Conservation (phyloP, 352 stramenopile species). For the Phytophthora sojae region DNA sequence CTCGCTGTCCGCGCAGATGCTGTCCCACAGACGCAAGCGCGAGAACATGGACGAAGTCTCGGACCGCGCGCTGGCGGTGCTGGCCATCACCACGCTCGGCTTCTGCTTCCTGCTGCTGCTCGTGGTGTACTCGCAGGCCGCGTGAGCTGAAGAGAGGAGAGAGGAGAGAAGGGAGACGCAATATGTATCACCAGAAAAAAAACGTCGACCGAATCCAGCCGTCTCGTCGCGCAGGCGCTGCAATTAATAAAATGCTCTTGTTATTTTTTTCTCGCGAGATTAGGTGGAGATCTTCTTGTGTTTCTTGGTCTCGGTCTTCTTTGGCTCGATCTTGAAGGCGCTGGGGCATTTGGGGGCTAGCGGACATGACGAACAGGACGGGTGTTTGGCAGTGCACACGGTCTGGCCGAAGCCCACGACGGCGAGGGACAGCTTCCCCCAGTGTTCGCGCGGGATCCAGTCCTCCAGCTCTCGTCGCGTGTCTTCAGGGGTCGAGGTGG, state of each 20-base stretch:
- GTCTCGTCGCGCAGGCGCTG: neutral
- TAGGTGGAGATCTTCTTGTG: neutral
- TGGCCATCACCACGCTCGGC: conserved; percentile 43
- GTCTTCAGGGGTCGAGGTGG: conserved; percentile 38
- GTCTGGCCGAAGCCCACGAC: conserved; percentile 83
- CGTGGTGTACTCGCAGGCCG: conserved; percentile 39
- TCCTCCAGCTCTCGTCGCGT: conserved; percentile 63
- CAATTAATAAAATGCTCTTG: conserved; percentile 26
- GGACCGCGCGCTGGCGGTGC: conserved; percentile 44
- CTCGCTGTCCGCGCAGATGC: conserved; percentile 33
- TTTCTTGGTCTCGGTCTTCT: conserved; percentile 20
- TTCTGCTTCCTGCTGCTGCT: conserved; percentile 45
- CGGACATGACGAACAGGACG: conserved; percentile 65
- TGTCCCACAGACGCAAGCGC: conserved; percentile 20
- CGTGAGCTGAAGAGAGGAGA: conserved; percentile 14
- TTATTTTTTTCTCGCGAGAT: conserved; percentile 3
- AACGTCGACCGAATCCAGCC: neutral
- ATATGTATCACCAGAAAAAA: conserved; percentile 19
- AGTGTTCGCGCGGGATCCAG: conserved; percentile 70
- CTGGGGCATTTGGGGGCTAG: conserved; percentile 64
- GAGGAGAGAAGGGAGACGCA: neutral
- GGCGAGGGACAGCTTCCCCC: conserved; percentile 63
- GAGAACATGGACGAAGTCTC: conserved; percentile 41
- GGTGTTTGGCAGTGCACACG: conserved; percentile 61
- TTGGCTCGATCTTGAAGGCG: conserved; percentile 41